Evolutionary conservation across 495 filamentous ascomycete genomes (phyloP).

Genomic region (Tuber magnatum): DNA sequence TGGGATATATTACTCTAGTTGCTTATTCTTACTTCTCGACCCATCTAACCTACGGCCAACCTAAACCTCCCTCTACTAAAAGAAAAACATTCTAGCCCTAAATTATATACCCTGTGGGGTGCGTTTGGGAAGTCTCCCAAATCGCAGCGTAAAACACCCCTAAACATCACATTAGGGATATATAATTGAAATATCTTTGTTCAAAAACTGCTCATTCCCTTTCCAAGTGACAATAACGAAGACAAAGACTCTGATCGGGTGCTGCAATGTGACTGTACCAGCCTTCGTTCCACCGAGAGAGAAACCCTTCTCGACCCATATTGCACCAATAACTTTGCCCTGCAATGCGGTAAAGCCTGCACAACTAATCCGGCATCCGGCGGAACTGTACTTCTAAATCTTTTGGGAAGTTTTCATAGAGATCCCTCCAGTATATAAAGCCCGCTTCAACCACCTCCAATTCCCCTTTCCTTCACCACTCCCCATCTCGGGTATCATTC

Average conservation of each 20-base stretch:
- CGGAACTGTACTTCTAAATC: neutral
- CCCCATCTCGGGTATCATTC: neutral
- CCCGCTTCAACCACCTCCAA: neutral
- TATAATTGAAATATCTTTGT: neutral
- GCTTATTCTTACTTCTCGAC: no score
- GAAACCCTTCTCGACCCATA: neutral
- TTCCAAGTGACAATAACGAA: neutral
- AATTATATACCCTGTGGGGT: no score
- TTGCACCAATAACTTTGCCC: neutral
- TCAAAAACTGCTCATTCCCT: neutral
- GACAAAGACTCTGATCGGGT: neutral
- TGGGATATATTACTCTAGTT: no score
- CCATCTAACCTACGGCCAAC: no score
- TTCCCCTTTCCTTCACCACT: constrained; percentile 14
- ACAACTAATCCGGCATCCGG: neutral
- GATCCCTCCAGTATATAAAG: constrained; percentile 17
- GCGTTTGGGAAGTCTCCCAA: no score
- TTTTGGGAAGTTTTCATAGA: neutral
- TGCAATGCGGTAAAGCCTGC: neutral
- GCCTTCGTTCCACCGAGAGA: neutral
- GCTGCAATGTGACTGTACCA: neutral
- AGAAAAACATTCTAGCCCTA: no score
- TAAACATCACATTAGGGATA: neutral
- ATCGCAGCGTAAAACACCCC: no score
- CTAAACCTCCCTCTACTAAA: no score